Conservation (phyloP, 1,284 basidiomycete genomes). For the Coriolopsis trogii region DNA sequence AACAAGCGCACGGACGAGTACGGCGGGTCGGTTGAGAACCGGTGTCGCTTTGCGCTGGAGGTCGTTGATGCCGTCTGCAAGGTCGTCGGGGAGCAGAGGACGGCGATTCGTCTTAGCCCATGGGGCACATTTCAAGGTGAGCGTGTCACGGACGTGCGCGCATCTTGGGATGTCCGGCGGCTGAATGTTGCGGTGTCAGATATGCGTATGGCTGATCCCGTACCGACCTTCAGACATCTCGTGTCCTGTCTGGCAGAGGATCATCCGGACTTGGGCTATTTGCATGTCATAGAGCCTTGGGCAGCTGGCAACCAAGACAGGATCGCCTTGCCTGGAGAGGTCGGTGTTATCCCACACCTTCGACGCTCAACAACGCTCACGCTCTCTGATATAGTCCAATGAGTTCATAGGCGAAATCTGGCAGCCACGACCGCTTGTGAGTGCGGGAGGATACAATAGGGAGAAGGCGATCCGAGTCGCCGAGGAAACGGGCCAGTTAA, state of each 20-base stretch:
- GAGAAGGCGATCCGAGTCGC: constrained; percentile 28
- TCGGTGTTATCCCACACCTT: no score
- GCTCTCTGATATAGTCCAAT: constrained; percentile 26
- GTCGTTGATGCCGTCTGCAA: constrained; percentile 53
- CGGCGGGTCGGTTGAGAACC: constrained; percentile 59
- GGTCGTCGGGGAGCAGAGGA: constrained; percentile 42
- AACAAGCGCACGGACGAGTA: constrained; percentile 64
- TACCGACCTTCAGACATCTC: constrained; percentile 38
- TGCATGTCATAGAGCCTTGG: constrained; percentile 47
- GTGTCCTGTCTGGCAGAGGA: constrained; percentile 30
- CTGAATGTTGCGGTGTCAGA: constrained; percentile 25
- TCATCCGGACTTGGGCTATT: constrained; percentile 48
- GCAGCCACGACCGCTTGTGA: constrained; percentile 31
- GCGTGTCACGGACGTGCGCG: constrained; percentile 39
- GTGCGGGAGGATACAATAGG: constrained; percentile 38
- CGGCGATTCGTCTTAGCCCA: constrained; percentile 57
- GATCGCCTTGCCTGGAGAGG: constrained; percentile 1
- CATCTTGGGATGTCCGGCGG: not conserved
- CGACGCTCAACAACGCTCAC: not conserved
- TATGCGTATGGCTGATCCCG: constrained; percentile 44
- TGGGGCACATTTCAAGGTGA: constrained; percentile 46
- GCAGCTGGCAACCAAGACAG: not conserved
- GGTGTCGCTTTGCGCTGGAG: constrained; percentile 51
- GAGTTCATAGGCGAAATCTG: constrained; percentile 34
- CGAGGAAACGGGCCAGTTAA: constrained; percentile 38